phyloP scores from a whole-genome alignment of 768 basidiomycete genomes.

The Russula sp. region DNA sequence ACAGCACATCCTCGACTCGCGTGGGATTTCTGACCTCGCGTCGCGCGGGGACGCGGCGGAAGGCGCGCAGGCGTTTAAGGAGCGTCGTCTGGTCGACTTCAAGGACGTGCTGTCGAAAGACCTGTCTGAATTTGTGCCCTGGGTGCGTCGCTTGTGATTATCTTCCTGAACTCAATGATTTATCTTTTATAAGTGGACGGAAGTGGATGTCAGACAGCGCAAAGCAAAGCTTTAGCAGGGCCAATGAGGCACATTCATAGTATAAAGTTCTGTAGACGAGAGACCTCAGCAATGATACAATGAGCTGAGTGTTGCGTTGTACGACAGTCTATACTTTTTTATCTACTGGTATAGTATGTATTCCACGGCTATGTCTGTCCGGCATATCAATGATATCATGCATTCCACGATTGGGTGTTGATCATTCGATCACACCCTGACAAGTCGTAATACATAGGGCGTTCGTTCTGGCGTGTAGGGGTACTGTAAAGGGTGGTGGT shows the following conservation, averaged over 20 bases:
- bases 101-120: conserved; percentile 39
- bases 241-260: background rate
- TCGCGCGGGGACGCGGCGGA: conserved; percentile 40
- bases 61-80: conserved; percentile 44
- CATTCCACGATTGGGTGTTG: too few species aligned
- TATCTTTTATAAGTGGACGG: conserved; percentile 33
- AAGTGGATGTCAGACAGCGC: conserved; percentile 8
- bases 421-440: too few species aligned
- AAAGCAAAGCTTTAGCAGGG: conserved; percentile 13
- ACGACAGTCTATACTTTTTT: too few species aligned
- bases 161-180: background rate
- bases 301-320: too few species aligned
- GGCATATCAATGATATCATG: too few species aligned
- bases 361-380: too few species aligned
- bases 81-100: conserved; percentile 42
- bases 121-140: conserved; percentile 42
- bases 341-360: too few species aligned
- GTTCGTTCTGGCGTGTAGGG: too few species aligned
- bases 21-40: conserved; percentile 39
- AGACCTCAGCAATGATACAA: too few species aligned
- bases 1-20: conserved; percentile 49
- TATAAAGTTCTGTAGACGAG: too few species aligned
- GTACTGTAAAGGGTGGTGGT: too few species aligned
- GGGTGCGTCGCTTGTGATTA: conserved; percentile 35
- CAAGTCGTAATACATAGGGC: too few species aligned